phyloP scores from a whole-genome alignment of 192 early-diverging fungal species.

The Backusella psychrophila region DNA sequence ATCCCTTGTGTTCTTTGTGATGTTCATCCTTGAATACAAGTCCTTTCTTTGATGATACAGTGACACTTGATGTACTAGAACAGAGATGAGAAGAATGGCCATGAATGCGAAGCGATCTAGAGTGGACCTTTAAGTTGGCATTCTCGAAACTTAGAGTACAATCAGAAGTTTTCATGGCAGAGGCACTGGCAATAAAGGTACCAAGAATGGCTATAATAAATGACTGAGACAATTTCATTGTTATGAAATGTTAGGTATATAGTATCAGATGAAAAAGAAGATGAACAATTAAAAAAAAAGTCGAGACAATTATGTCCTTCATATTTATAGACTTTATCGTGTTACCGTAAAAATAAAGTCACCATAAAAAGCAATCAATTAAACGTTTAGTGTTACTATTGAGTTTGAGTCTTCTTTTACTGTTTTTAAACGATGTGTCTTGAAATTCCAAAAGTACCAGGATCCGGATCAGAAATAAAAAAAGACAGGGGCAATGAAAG shows the following conservation, averaged over 20 bases:
- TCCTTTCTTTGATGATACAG: not conserved
- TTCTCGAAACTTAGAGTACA: not conserved
- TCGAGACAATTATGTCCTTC: not conserved
- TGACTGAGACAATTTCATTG: not conserved
- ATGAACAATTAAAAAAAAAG: not conserved
- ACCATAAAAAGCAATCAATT: not conserved
- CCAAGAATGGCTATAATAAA: not conserved
- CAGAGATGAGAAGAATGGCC: not conserved
- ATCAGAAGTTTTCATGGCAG: not conserved
- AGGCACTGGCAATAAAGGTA: not conserved
- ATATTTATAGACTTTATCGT: not conserved
- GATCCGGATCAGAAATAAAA: not conserved
- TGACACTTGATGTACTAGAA: not conserved
- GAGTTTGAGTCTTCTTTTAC: not conserved
- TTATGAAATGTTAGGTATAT: not conserved
- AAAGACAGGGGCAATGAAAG: not conserved
- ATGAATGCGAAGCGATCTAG: not conserved
- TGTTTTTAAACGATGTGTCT: not conserved
- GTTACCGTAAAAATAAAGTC: not conserved
- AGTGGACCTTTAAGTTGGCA: not conserved
- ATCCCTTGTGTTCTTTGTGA: not conserved
- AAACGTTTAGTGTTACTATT: not conserved
- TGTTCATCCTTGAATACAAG: not conserved
- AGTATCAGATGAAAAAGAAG: not conserved
- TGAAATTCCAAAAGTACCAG: not conserved